Evolutionary conservation across 257 asterid species (phyloP).

Genomic region (Nicotiana paniculata): DNA sequence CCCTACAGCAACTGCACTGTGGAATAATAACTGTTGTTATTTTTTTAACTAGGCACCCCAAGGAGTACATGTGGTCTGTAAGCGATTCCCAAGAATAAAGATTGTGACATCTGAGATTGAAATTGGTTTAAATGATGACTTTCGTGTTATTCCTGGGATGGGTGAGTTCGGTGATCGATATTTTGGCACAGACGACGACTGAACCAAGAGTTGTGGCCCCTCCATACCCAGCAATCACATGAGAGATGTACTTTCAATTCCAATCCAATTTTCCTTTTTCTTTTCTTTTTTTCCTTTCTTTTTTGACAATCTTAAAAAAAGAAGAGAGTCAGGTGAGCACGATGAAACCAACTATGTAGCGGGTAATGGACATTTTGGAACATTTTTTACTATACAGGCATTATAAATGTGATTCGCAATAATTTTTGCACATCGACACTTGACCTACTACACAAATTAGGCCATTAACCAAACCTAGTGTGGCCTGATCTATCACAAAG

Average conservation of each 20-base stretch:
- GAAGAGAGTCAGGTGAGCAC: background rate
- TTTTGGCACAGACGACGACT: conserved; percentile 92
- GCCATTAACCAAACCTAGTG: no score
- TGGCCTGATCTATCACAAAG: no score
- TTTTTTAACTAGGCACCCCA: conserved; percentile 73
- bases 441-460: no score
- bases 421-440: background rate
- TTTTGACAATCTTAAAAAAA: no score
- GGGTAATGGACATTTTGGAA: background rate
- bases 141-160: conserved; percentile 93
- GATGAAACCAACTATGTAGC: background rate
- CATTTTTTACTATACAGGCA: conserved; percentile 9
- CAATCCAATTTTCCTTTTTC: background rate
- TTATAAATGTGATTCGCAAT: background rate
- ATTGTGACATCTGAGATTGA: conserved; percentile 99
- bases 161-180: conserved; percentile 98
- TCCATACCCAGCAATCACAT: background rate
- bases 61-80: conserved; percentile 93
- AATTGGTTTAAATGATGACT: conserved; percentile 72
- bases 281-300: no score
- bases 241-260: background rate
- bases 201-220: conserved; percentile 12
- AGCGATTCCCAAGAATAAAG: conserved; percentile 80
- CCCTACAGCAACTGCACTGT: background rate
- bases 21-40: background rate